These are phyloP conservation scores for Mortierella claussenii DNA, from an alignment of 192 early-diverging fungal genomes.

Conservation along the genomic window DNA sequence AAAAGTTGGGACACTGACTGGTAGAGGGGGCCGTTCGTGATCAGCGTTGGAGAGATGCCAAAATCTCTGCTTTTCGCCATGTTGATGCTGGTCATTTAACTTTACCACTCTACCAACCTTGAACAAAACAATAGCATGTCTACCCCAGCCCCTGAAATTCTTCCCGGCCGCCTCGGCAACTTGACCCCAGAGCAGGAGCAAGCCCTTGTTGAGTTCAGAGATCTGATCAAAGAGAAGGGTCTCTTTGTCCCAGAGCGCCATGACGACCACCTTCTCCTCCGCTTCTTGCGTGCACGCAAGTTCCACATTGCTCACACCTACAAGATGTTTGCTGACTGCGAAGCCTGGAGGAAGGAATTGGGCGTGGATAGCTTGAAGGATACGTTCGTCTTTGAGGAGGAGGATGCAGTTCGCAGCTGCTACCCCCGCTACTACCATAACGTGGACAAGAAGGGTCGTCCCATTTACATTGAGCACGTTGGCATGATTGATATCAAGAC, in stretches of 20 bases:
- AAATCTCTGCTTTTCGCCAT: too few species aligned
- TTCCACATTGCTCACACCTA: conserved; percentile 72
- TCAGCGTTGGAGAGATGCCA: too few species aligned
- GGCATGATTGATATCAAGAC: conserved; percentile 72
- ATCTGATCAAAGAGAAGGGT: conserved; percentile 62
- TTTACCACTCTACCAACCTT: too few species aligned
- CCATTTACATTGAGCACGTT: conserved; percentile 79
- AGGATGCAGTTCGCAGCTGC: conserved; percentile 67
- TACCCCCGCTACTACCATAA: conserved; percentile 85
- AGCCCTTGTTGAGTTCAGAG: conserved; percentile 67
- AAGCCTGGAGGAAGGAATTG: conserved; percentile 73
- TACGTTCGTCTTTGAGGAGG: conserved; percentile 74
- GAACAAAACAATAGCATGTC: conserved; percentile 11
- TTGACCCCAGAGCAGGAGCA: conserved; percentile 68
- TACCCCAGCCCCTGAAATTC: conserved; percentile 13
- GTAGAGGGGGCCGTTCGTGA: too few species aligned
- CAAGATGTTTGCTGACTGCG: conserved; percentile 78
- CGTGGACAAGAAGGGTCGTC: conserved; percentile 77
- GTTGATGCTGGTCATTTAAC: background rate
- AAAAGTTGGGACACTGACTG: too few species aligned
- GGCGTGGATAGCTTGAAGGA: conserved; percentile 64
- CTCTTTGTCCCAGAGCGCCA: conserved; percentile 67
- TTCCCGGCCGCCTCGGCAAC: conserved; percentile 67
- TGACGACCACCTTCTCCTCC: conserved; percentile 73
- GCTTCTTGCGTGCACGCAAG: conserved; percentile 80